Evolutionary conservation across 148 eudicot species (phyloP).

Genomic region (Dianthus caryophyllus): DNA sequence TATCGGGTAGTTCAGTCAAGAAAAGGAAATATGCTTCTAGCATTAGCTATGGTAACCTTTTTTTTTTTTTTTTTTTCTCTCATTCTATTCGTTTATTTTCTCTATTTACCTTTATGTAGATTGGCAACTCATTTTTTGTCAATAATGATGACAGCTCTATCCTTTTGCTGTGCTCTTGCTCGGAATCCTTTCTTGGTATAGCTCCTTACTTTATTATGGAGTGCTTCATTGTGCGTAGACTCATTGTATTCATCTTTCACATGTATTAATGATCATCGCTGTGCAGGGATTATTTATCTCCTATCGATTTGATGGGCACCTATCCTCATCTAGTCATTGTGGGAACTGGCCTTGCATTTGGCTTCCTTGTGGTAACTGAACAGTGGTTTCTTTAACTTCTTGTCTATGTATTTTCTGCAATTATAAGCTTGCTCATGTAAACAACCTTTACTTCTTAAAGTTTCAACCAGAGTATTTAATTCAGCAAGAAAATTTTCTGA

Average conservation of each 20-base stretch:
- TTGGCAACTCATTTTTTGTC: conserved; percentile 11
- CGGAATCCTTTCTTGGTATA: conserved; percentile 74
- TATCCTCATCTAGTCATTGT: conserved; percentile 76
- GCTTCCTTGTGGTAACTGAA: conserved; percentile 83
- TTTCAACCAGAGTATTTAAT: not conserved
- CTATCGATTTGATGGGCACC: conserved; percentile 51
- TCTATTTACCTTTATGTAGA: not conserved
- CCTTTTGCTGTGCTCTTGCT: conserved; percentile 76
- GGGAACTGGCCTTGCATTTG: conserved; percentile 94
- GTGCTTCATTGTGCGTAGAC: not conserved
- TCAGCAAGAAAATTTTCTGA: conserved; percentile 16
- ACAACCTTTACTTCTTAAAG: not conserved
- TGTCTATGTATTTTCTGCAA: not conserved
- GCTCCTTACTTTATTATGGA: conserved; percentile 9
- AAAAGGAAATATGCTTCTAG: conserved; percentile 79
- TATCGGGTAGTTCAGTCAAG: conserved; percentile 59
- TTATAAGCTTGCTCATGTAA: conserved; percentile 7
- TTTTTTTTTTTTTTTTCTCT: too few species aligned
- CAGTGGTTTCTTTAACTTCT: not conserved
- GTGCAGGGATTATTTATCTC: conserved; percentile 86
- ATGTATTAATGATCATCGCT: conserved; percentile 7
- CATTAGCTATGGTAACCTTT: conserved; percentile 87
- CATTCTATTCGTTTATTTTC: not conserved
- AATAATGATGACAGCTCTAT: conserved; percentile 51
- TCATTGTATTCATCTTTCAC: conserved; percentile 5